A percentile compares a stretch with the other conserved stretches of the same genome.
Conservation (phyloP, 495 filamentous ascomycete genomes). For the Chlorociboria aeruginascens region DNA sequence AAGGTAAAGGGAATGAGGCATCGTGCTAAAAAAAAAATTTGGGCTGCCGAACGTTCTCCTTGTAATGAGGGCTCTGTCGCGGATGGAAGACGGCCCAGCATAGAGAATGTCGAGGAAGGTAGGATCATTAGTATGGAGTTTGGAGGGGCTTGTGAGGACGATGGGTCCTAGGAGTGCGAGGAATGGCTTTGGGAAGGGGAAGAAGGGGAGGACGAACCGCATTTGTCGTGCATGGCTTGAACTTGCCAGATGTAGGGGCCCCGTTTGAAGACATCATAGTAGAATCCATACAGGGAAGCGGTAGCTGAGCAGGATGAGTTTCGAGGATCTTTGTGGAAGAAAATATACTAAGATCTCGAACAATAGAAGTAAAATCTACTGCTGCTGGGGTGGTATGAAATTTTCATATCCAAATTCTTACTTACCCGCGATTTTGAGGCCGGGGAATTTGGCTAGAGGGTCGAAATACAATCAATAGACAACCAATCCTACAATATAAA, state of each 20-base stretch:
- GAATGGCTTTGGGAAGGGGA: constrained; percentile 1
- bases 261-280: constrained; percentile 28
- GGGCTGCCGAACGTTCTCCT: neutral
- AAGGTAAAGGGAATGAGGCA: constrained; percentile 31
- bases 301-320: neutral
- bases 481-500: neutral
- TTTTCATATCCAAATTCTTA: constrained; percentile 9
- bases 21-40: constrained; percentile 29
- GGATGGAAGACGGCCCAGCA: neutral
- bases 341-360: no score
- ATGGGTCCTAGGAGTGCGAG: constrained; percentile 31
- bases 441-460: constrained; percentile 35
- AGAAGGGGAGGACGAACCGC: constrained; percentile 10
- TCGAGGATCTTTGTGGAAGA: neutral
- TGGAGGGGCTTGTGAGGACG: constrained; percentile 42
- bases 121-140: constrained; percentile 41
- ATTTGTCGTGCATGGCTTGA: constrained; percentile 33
- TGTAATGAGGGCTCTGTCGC: neutral
- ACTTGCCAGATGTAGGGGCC: constrained; percentile 30
- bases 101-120: constrained; percentile 39
- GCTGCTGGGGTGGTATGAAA: no score
- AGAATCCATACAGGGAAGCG: constrained; percentile 13
- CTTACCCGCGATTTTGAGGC: constrained; percentile 36
- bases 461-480: constrained; percentile 38
- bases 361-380: no score